These are phyloP conservation scores for Dendrobium huoshanense DNA, from an alignment of 106 monocot species.

Conservation along the genomic window DNA sequence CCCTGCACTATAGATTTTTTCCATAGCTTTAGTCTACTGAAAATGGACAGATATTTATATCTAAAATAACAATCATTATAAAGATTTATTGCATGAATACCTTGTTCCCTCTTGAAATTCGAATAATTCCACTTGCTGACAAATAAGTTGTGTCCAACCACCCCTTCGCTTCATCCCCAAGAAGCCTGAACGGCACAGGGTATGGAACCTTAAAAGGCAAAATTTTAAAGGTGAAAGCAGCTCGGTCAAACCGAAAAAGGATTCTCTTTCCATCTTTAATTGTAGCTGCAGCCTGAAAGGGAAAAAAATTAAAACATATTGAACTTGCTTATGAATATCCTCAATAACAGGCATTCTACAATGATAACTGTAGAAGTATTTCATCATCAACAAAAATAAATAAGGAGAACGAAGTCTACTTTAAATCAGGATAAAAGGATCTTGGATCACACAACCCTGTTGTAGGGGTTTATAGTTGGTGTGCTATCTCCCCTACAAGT, in stretches of 20 bases:
- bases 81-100: conserved; percentile 23
- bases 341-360: neutral
- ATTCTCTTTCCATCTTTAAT: conserved; percentile 75
- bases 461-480: neutral
- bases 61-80: neutral
- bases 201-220: conserved; percentile 97
- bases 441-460: neutral
- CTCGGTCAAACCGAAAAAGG: conserved; percentile 81
- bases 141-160: conserved; percentile 98
- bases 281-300: conserved; percentile 72
- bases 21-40: conserved; percentile 11
- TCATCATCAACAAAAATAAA: neutral
- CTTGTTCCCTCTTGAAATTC: conserved; percentile 95
- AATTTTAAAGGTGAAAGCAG: conserved; percentile 92
- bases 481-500: neutral
- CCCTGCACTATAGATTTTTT: conserved; percentile 67
- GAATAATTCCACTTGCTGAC: conserved; percentile 73
- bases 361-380: neutral
- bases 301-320: neutral
- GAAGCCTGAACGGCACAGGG: conserved; percentile 90
- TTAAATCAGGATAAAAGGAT: neutral
- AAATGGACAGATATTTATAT: neutral
- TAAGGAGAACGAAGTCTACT: neutral
- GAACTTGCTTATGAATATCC: neutral
- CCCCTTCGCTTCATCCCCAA: conserved; percentile 98